Base-by-base conservation (phyloP, 73 alveolate genomes). In the Paramecium sonneborni region DNA sequence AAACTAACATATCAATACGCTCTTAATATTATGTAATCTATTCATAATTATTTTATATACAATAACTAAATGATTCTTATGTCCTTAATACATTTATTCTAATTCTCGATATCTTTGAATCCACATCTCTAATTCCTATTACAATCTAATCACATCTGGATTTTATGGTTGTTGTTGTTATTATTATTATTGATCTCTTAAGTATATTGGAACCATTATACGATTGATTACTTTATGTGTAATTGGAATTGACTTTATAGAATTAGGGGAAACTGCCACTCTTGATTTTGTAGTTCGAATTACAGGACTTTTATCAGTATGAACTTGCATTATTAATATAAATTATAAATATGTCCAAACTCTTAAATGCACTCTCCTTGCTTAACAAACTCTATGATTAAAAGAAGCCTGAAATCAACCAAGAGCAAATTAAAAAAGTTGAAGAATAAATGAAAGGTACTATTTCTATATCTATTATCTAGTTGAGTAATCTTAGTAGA, bases 71-170 rank as follows among this genome's bases (percentile, higher is more conserved):
- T 79, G 90, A 46, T 79, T 79, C 76, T 79, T 24, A 14, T 79
- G 44, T 21, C 72, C 72, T 23, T 32, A 20, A 21, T 41, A 44
- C 26, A 39, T 3, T 44, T 38, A 18, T 44, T 79, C 90, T 21
- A 79, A 79, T 79, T 79, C 90, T 12, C 55, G 3, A 79, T 79
- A 79, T 79, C 90, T 18, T 24, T 38, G 7, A 14, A 79, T 79
- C 90, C 90, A 79, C 74, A 79, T 79, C 21, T 79, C 90, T 15
- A 79, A 43, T 24, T 79, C 90, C 26, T 79, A 41, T 44, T 79
- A 46, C 43, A 79, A 46, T 79, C 72, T 38, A 3, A 23, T 38
- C 18, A 79, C 44, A 79, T 79, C 90, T 52, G 68, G 68, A 52
- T 52, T 52, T 18, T 52, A 23, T n/a, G 32, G 68, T 52, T 52